Percentiles rank a stretch among this genome's conserved stretches.
Conservation (phyloP, 305 asterid species). For the Fraxinus greggii region DNA sequence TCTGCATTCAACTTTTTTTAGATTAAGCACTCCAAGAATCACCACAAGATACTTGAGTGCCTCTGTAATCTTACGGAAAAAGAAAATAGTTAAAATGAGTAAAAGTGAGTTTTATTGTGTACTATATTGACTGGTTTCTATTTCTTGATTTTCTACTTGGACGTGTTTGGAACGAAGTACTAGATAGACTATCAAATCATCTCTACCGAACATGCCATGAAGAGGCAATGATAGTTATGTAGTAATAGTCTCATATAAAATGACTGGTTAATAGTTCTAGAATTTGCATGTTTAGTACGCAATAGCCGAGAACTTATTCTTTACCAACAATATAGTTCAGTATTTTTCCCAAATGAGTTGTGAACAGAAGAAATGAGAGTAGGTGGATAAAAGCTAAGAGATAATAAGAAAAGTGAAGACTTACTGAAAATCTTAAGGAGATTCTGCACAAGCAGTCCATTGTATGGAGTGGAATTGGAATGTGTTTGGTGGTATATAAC, state of each 20-base stretch:
- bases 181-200: neutral
- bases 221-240: neutral
- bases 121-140: neutral
- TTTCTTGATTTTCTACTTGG: neutral
- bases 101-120: neutral
- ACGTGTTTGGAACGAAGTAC: neutral
- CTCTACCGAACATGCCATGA: neutral
- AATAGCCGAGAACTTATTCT: neutral
- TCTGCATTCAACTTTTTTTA: slow-evolving; percentile 38
- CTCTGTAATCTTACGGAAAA: slow-evolving; percentile 21
- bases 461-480: slow-evolving; percentile 1
- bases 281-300: neutral
- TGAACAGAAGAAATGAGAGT: neutral
- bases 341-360: neutral
- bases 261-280: neutral
- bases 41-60: slow-evolving; percentile 14
- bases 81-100: neutral
- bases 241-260: neutral
- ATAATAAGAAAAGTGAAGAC: neutral
- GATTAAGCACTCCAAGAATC: slow-evolving; percentile 13
- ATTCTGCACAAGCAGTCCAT: slow-evolving; percentile 18
- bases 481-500: slow-evolving; percentile 14
- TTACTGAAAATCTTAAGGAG: slow-evolving; percentile 23
- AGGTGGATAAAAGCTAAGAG: neutral
- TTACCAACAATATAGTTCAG: neutral